phyloP scores from a whole-genome alignment of 2,329 filamentous ascomycete genomes.

The Aspergillus thermomutatus region DNA sequence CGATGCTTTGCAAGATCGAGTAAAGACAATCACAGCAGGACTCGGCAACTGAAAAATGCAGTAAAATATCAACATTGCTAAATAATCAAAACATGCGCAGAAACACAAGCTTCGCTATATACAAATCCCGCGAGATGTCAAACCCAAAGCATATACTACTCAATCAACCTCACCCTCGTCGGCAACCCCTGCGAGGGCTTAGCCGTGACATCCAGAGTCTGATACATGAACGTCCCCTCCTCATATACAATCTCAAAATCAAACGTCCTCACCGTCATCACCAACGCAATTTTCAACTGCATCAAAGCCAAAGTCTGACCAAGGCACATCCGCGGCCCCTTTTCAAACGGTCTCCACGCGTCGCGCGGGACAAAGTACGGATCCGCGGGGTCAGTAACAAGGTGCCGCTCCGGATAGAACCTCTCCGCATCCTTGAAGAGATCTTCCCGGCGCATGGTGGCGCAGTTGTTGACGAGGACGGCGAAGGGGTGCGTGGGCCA shows the following conservation, averaged over 20 bases:
- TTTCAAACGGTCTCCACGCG: constrained; percentile 50
- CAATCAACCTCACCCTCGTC: constrained; percentile 7
- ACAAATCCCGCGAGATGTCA: neutral
- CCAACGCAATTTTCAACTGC: constrained; percentile 31
- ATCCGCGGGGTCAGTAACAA: constrained; percentile 25
- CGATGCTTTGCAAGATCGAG: too few species aligned
- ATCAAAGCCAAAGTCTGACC: constrained; percentile 49
- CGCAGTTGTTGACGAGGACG: constrained; percentile 16
- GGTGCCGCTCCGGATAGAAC: constrained; percentile 38
- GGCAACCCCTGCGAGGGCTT: constrained; percentile 10
- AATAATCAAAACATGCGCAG: neutral
- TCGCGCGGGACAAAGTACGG: constrained; percentile 27
- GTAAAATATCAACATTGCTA: neutral
- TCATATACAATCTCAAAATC: constrained; percentile 15
- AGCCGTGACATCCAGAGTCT: constrained; percentile 11
- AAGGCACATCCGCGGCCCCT: constrained; percentile 48
- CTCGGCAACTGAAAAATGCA: too few species aligned
- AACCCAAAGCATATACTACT: neutral
- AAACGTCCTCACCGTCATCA: constrained; percentile 21
- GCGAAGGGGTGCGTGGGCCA: constrained; percentile 14
- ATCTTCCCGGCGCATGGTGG: constrained; percentile 13
- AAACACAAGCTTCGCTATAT: neutral
- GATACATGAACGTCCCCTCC: constrained; percentile 9
- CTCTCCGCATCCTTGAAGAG: constrained; percentile 15
- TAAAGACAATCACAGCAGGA: too few species aligned